A percentile compares a stretch with the other conserved stretches of the same genome.
Conservation (phyloP, 1,139 yeast species). For the Geotrichum carabidarum region DNA sequence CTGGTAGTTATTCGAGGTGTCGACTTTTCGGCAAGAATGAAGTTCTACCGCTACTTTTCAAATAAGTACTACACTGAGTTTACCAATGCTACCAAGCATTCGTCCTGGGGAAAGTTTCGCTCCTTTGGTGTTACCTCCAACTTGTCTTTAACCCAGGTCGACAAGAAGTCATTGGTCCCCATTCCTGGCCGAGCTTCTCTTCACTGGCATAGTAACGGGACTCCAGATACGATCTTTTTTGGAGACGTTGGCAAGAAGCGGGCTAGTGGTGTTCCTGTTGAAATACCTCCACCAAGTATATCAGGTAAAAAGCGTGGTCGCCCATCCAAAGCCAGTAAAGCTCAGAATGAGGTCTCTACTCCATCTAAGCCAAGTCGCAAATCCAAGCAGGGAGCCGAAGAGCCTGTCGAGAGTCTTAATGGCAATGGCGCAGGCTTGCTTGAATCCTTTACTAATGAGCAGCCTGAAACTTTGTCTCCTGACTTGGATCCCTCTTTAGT, state of each 20-base stretch:
- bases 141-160: constrained; percentile 22
- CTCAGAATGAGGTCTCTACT: not conserved
- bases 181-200: constrained; percentile 30
- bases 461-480: no score
- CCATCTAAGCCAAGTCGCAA: not conserved
- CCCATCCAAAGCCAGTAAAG: constrained; percentile 20
- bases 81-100: constrained; percentile 27
- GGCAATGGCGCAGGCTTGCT: no score
- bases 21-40: constrained; percentile 68
- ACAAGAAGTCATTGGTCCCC: constrained; percentile 24
- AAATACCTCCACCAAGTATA: not conserved
- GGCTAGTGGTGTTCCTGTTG: constrained; percentile 1
- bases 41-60: constrained; percentile 65
- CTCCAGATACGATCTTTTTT: constrained; percentile 21
- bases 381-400: not conserved
- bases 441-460: no score
- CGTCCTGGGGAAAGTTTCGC: constrained; percentile 32
- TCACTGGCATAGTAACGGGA: constrained; percentile 23
- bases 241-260: constrained; percentile 19
- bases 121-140: constrained; percentile 5
- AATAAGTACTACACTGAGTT: constrained; percentile 40
- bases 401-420: not conserved
- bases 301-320: constrained; percentile 31
- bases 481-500: no score
- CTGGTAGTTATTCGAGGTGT: constrained; percentile 54